Conservation (phyloP, 2,329 filamentous ascomycete species). For the Achaetomium macrosporum region DNA sequence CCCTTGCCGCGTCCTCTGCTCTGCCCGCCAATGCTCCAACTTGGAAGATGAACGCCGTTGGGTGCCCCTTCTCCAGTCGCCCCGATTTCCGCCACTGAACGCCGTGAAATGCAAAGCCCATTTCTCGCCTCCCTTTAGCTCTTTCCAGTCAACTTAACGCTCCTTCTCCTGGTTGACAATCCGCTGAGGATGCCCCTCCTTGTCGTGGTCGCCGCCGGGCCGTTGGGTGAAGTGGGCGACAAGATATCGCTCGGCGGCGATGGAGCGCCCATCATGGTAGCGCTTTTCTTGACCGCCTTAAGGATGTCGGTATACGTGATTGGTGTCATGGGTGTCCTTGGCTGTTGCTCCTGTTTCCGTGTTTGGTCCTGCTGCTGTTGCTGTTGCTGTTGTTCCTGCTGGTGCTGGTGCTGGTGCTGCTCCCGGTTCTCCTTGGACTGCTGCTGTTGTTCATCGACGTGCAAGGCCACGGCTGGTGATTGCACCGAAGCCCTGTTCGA, state of each 20-base stretch:
- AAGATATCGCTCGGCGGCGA: constrained; percentile 18
- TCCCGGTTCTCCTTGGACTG: background rate
- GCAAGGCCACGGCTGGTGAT: background rate
- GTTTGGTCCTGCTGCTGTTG: background rate
- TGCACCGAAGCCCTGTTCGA: background rate
- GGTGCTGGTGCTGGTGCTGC: constrained; percentile 22
- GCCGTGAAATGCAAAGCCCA: background rate
- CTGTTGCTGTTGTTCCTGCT: constrained; percentile 3
- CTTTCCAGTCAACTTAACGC: constrained; percentile 24
- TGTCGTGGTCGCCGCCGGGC: background rate
- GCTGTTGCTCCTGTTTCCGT: constrained; percentile 17
- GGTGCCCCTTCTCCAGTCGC: background rate
- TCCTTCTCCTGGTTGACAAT: constrained; percentile 25
- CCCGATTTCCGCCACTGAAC: background rate
- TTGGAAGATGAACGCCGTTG: background rate
- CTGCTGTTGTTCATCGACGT: constrained; percentile 29
- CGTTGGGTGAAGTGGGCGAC: constrained; percentile 18
- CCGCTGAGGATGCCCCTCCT: constrained; percentile 26
- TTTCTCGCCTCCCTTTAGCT: background rate
- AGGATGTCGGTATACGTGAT: constrained; percentile 46
- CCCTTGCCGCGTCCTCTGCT: background rate
- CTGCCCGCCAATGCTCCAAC: background rate
- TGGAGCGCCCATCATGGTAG: constrained; percentile 25
- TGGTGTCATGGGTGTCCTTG: constrained; percentile 28
- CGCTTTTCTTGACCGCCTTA: constrained; percentile 38